Evolutionary conservation across 176 grass and related monocot genomes (phyloP).

Genomic region (Oryza brachyantha): DNA sequence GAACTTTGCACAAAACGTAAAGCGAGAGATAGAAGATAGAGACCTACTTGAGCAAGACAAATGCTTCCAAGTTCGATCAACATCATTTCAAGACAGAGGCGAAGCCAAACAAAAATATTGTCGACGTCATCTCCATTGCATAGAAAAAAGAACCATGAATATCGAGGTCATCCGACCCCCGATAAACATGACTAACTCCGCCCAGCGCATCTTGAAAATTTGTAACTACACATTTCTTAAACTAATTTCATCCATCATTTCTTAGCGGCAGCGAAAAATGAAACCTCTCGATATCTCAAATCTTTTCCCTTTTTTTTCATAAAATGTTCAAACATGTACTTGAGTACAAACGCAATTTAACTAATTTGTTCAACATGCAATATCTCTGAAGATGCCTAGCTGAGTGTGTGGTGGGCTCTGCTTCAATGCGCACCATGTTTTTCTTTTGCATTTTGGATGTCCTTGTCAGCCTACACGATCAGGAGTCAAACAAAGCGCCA

Average conservation of each 20-base stretch:
- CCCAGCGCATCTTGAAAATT: not conserved
- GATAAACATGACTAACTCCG: no score
- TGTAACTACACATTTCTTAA: no score
- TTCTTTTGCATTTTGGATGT: not conserved
- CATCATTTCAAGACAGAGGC: not conserved
- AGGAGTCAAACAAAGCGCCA: not conserved
- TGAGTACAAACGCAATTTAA: not conserved
- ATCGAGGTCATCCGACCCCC: no score
- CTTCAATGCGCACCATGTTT: not conserved
- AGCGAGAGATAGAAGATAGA: not conserved
- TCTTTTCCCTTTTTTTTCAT: not conserved
- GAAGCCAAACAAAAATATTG: no score
- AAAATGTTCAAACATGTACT: not conserved
- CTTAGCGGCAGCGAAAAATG: no score
- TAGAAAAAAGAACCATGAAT: no score
- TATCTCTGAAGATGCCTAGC: conserved; percentile 11
- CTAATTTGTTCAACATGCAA: not conserved
- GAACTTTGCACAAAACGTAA: not conserved
- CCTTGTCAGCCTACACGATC: conserved; percentile 2
- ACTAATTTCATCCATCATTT: no score
- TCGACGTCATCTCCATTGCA: no score
- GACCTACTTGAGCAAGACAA: not conserved
- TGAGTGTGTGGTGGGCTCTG: conserved; percentile 10
- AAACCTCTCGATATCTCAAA: not conserved
- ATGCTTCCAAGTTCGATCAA: not conserved